Conservation (phyloP, 139 green algal species). For the Ettlia oleoabundans region DNA sequence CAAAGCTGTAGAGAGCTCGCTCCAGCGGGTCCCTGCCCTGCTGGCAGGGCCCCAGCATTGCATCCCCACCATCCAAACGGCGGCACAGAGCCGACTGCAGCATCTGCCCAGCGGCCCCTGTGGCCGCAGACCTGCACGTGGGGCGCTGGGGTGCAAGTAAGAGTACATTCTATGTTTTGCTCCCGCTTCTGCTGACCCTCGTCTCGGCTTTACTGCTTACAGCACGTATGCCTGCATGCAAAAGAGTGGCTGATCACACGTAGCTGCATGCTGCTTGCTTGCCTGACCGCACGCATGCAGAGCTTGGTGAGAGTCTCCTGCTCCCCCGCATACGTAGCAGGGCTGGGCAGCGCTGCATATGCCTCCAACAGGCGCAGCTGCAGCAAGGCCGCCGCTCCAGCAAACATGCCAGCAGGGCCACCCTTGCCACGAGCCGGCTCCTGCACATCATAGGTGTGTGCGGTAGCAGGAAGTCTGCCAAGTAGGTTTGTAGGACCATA, state of each 20-base stretch:
- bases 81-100: constrained; percentile 16
- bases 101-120: constrained; percentile 14
- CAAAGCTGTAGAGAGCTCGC: constrained; percentile 68
- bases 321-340: constrained; percentile 45
- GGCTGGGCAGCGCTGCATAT: constrained; percentile 63
- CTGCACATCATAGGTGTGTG: constrained; percentile 47
- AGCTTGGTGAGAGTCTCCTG: constrained; percentile 64
- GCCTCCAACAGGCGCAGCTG: constrained; percentile 76
- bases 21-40: constrained; percentile 67
- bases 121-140: constrained; percentile 3
- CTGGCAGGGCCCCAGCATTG: constrained; percentile 71
- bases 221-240: too few relatives aligned
- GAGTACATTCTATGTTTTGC: not conserved
- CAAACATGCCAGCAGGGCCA: constrained; percentile 51
- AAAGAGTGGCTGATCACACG: too few relatives aligned
- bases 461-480: too few relatives aligned
- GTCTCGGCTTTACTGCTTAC: too few relatives aligned
- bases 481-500: too few relatives aligned
- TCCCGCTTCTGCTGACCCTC: too few relatives aligned
- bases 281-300: constrained; percentile 60
- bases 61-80: constrained; percentile 64
- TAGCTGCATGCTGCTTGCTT: not conserved
- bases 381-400: constrained; percentile 64
- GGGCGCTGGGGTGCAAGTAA: not conserved
- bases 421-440: constrained; percentile 50